These are phyloP conservation scores for Starmerella powellii DNA, from an alignment of 805 yeast genomes.

Conservation along the genomic window DNA sequence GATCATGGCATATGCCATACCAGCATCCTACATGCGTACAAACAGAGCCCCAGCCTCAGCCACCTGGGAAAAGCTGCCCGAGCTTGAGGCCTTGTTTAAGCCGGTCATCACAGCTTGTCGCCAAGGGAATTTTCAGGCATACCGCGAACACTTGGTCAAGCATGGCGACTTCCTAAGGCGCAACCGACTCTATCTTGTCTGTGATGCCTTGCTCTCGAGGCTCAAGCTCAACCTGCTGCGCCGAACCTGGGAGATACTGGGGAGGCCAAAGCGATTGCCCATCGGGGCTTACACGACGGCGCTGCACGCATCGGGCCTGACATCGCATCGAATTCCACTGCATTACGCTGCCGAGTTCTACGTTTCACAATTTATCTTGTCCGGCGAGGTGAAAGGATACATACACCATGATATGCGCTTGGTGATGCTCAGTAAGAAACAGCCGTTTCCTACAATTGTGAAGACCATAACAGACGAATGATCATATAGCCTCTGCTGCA, in stretches of 20 bases:
- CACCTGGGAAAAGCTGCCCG: constrained; percentile 16
- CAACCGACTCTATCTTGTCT: constrained; percentile 16
- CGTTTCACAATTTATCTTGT: constrained; percentile 16
- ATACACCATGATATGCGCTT: constrained; percentile 17
- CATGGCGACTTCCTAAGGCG: constrained; percentile 8
- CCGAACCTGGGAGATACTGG: constrained; percentile 13
- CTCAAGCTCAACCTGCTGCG: constrained; percentile 16
- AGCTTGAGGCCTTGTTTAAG: constrained; percentile 10
- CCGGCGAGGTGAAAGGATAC: constrained; percentile 22
- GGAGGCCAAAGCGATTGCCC: constrained; percentile 15
- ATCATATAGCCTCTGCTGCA: no score
- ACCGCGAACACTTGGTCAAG: constrained; percentile 1
- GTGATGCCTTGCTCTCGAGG: constrained; percentile 9
- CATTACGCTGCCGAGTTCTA: constrained; percentile 17
- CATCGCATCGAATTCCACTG: neutral
- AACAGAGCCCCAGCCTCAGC: constrained; percentile 11
- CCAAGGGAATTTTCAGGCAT: constrained; percentile 12
- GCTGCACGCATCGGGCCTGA: constrained; percentile 7
- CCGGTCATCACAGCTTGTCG: constrained; percentile 12
- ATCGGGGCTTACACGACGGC: constrained; percentile 9
- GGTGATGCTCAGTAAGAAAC: constrained; percentile 18
- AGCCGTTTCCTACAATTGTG: constrained; percentile 21
- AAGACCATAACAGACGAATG: neutral
- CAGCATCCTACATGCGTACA: constrained; percentile 10
- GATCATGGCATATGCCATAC: constrained; percentile 18